These are phyloP conservation scores for Tricholoma saponaceum DNA, from an alignment of 768 basidiomycete genomes.

Conservation along the genomic window DNA sequence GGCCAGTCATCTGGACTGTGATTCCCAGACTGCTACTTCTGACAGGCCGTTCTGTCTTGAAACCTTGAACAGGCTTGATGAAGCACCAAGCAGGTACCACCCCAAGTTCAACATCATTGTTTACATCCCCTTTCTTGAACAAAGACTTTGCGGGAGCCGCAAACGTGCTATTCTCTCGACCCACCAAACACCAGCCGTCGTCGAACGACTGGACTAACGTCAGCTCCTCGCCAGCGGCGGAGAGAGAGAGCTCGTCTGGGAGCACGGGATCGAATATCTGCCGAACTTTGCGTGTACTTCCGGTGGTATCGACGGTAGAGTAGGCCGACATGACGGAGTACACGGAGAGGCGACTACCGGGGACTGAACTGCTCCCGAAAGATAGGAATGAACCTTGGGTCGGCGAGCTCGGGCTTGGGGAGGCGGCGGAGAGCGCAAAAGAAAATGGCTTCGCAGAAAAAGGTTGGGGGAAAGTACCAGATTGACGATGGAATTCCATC, in stretches of 20 bases:
- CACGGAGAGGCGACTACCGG: conserved; percentile 36
- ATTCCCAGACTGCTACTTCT: conserved; percentile 62
- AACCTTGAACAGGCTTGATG: conserved; percentile 55
- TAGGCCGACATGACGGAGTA: conserved; percentile 34
- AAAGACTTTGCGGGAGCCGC: conserved; percentile 32
- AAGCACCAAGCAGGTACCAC: conserved; percentile 79
- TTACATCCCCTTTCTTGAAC: conserved; percentile 29
- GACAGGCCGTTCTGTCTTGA: conserved; percentile 59
- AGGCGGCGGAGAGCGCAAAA: conserved; percentile 30
- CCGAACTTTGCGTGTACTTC: conserved; percentile 48
- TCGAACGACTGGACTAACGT: conserved; percentile 65
- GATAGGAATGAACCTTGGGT: conserved; percentile 7
- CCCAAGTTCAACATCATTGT: conserved; percentile 56
- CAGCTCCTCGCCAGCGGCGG: conserved; percentile 51
- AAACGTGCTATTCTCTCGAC: conserved; percentile 39
- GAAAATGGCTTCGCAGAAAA: conserved; percentile 37
- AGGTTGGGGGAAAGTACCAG: conserved; percentile 37
- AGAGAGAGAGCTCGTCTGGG: conserved; percentile 66
- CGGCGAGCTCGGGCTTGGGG: conserved; percentile 11
- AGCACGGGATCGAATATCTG: conserved; percentile 67
- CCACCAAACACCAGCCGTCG: conserved; percentile 79
- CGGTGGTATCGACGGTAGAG: conserved; percentile 26
- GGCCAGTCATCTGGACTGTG: conserved; percentile 47
- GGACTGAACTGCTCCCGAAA: conserved; percentile 25
- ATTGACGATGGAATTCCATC: conserved; percentile 38